A percentile compares a stretch with the other conserved stretches of the same genome.
Evolutionary conservation across 805 yeast genomes (phyloP).

Genomic region (Kockiozyma suomiensis): DNA sequence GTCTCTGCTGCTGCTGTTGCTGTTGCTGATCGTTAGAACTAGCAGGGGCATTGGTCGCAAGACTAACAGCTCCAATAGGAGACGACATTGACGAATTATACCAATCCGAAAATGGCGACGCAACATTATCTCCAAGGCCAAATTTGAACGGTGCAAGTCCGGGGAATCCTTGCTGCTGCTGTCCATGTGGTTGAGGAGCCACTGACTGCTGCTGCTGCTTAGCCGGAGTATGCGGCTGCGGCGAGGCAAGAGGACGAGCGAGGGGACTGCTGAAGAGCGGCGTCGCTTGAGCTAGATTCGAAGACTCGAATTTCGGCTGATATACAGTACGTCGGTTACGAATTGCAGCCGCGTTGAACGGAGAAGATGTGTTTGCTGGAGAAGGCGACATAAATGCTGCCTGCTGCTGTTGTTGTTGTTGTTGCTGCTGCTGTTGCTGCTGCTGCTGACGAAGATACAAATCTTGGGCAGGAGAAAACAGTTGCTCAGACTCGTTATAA

Average conservation of each 20-base stretch:
- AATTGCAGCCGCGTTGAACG: slow-evolving; percentile 13
- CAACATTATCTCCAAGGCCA: slow-evolving; percentile 1
- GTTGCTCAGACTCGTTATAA: not conserved
- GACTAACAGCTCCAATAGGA: not conserved
- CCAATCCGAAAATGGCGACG: slow-evolving; percentile 18
- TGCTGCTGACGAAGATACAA: slow-evolving; percentile 1
- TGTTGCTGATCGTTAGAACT: not conserved
- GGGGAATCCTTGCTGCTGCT: slow-evolving; percentile 12
- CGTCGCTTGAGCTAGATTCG: not conserved
- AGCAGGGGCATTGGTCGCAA: too few relatives aligned
- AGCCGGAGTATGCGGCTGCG: not conserved
- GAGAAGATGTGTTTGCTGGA: slow-evolving; percentile 11
- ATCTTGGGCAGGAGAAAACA: not conserved
- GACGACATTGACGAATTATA: slow-evolving; percentile 13
- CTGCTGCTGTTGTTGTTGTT: too few relatives aligned
- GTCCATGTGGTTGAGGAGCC: not conserved
- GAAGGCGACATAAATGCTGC: slow-evolving; percentile 21
- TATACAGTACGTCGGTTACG: slow-evolving; percentile 8
- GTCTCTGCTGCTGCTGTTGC: slow-evolving; percentile 1
- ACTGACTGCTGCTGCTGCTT: not conserved
- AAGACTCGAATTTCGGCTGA: slow-evolving; percentile 9
- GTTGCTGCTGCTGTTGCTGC: too few relatives aligned
- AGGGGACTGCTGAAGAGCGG: slow-evolving; percentile 2
- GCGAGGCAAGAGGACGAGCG: slow-evolving; percentile 3
- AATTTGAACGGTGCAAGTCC: slow-evolving; percentile 10